phyloP scores from a whole-genome alignment of 176 grass and related monocot species.

The Oryza rufipogon region DNA sequence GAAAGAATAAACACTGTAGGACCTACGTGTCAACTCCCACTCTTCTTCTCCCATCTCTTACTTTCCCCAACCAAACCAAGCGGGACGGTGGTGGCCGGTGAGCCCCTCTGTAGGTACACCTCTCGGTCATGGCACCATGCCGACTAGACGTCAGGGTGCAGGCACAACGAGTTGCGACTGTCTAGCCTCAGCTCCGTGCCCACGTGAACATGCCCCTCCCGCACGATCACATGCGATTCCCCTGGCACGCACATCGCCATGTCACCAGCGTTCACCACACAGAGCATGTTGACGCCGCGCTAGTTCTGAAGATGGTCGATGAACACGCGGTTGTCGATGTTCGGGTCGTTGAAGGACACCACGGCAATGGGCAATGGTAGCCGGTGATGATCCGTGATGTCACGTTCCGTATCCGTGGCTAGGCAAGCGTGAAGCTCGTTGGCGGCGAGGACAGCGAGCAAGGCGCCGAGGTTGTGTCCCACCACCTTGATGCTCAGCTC shows the following conservation, averaged over 20 bases:
- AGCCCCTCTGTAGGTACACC: too few relatives aligned
- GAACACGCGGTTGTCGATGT: constrained; percentile 56
- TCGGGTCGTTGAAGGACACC: constrained; percentile 69
- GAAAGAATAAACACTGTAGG: too few relatives aligned
- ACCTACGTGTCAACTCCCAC: too few relatives aligned
- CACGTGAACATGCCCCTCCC: constrained; percentile 54
- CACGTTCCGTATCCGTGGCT: background rate
- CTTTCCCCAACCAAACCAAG: too few relatives aligned
- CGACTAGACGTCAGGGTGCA: constrained; percentile 51
- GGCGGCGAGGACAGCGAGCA: constrained; percentile 63
- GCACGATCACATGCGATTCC: background rate
- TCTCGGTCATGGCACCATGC: constrained; percentile 43
- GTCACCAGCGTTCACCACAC: constrained; percentile 78
- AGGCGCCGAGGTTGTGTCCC: constrained; percentile 71
- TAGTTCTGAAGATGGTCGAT: constrained; percentile 41
- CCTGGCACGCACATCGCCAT: constrained; percentile 65
- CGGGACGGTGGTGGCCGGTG: too few relatives aligned
- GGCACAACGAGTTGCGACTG: constrained; percentile 59
- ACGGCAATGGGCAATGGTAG: constrained; percentile 52
- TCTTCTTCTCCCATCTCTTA: too few relatives aligned
- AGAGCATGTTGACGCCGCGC: constrained; percentile 51
- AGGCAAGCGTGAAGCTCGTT: constrained; percentile 63
- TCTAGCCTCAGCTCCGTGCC: constrained; percentile 59
- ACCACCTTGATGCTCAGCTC: constrained; percentile 75
- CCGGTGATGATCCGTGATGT: background rate